A percentile compares a stretch with the other conserved stretches of the same genome.
Conservation (phyloP, 2,329 filamentous ascomycete species). For the Didymella exigua region DNA sequence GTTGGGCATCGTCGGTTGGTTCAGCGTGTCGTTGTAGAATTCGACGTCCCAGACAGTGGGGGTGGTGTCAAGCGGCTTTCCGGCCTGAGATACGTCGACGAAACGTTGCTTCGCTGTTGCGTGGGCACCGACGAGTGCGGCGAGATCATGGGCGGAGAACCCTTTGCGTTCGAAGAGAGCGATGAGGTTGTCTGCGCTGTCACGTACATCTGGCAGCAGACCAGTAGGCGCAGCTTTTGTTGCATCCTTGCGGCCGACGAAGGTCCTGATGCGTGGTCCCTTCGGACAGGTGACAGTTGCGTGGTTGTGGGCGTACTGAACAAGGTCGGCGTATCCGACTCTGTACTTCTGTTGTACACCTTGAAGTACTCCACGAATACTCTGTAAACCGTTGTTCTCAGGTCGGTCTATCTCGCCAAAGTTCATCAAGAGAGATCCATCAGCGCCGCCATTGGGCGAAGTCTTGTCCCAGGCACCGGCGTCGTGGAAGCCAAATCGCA, state of each 20-base stretch:
- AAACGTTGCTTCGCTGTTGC: slow-evolving; percentile 56
- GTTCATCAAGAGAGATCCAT: slow-evolving; percentile 50
- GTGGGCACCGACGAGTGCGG: slow-evolving; percentile 63
- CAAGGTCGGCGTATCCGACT: slow-evolving; percentile 61
- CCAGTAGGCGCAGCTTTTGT: slow-evolving; percentile 49
- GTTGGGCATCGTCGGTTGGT: slow-evolving; percentile 17
- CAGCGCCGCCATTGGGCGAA: slow-evolving; percentile 47
- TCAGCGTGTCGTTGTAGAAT: slow-evolving; percentile 54
- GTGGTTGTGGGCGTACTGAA: slow-evolving; percentile 56
- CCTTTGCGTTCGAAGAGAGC: slow-evolving; percentile 58
- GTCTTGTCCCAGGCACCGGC: slow-evolving; percentile 46
- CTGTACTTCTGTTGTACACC: slow-evolving; percentile 50
- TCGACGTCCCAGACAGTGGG: slow-evolving; percentile 58
- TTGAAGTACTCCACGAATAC: slow-evolving; percentile 48
- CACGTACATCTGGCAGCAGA: slow-evolving; percentile 53
- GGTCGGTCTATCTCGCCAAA: slow-evolving; percentile 44
- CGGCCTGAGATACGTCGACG: slow-evolving; percentile 48
- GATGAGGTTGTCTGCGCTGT: slow-evolving; percentile 52
- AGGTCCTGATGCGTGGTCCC: slow-evolving; percentile 59
- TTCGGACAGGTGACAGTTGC: slow-evolving; percentile 58
- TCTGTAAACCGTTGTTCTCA: slow-evolving; percentile 55
- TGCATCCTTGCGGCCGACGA: slow-evolving; percentile 57
- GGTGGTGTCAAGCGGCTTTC: slow-evolving; percentile 55
- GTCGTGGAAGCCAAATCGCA: slow-evolving; percentile 46
- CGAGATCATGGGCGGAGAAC: slow-evolving; percentile 57